Evolutionary conservation across 2,329 filamentous ascomycete genomes (phyloP).

Genomic region (Pestalotiopsis sp.): DNA sequence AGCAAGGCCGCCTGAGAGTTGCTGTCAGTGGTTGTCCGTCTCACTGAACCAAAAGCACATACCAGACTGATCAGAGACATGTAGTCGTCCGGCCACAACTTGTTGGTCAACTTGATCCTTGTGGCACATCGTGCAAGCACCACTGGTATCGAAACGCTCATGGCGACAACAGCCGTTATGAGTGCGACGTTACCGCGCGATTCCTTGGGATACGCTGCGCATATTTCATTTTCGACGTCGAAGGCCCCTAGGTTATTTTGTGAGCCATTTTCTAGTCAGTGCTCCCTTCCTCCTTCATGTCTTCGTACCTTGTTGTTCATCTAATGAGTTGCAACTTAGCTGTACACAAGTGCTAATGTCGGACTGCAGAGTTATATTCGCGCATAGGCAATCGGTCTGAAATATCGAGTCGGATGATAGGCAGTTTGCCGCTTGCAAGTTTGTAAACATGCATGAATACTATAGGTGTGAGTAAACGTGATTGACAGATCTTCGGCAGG

Average conservation of each 20-base stretch:
- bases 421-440: neutral
- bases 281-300: neutral
- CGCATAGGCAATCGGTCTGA: slow-evolving; percentile 2
- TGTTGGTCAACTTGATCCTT: slow-evolving; percentile 9
- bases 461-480: neutral
- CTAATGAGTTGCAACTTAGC: neutral
- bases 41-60: neutral
- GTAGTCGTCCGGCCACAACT: slow-evolving; percentile 9
- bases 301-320: neutral
- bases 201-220: slow-evolving; percentile 3
- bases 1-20: neutral
- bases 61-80: slow-evolving; percentile 9
- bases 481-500: too few species aligned
- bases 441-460: slow-evolving; percentile 7
- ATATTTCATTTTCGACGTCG: slow-evolving; percentile 1
- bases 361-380: slow-evolving; percentile 9
- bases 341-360: slow-evolving; percentile 9
- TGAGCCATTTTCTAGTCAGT: neutral
- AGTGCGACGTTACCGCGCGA: slow-evolving; percentile 3
- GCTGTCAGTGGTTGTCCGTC: neutral
- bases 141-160: slow-evolving; percentile 1
- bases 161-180: neutral
- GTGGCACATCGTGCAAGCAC: slow-evolving; percentile 11
- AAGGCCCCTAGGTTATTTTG: neutral
- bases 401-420: neutral